A percentile compares a stretch with the other conserved stretches of the same genome.
These are phyloP conservation scores for Nitzschia sp. DNA, from an alignment of 108 stramenopile genomes.

Conservation along the genomic window DNA sequence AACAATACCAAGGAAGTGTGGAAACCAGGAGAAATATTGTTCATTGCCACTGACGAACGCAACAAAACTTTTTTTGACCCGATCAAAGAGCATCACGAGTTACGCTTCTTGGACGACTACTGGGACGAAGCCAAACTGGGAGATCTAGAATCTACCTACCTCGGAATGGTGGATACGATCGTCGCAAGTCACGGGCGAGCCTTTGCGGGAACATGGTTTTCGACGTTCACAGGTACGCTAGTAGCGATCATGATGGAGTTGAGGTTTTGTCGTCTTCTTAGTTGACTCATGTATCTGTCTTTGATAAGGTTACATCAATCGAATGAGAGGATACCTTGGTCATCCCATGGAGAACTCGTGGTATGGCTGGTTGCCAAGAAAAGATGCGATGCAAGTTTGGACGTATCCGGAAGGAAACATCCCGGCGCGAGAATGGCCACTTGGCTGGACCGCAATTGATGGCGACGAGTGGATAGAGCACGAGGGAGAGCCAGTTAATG, in stretches of 20 bases:
- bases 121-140: slow-evolving; percentile 47
- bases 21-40: slow-evolving; percentile 51
- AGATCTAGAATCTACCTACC: slow-evolving; percentile 56
- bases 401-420: slow-evolving; percentile 51
- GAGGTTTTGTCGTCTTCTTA: not conserved
- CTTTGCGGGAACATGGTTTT: slow-evolving; percentile 92
- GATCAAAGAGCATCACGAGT: slow-evolving; percentile 59
- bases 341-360: slow-evolving; percentile 62
- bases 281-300: not conserved
- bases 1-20: slow-evolving; percentile 67
- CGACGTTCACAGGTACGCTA: slow-evolving; percentile 66
- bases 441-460: slow-evolving; percentile 77
- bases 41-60: slow-evolving; percentile 81
- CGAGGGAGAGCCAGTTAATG: slow-evolving; percentile 41
- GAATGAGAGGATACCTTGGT: slow-evolving; percentile 82
- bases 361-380: slow-evolving; percentile 56
- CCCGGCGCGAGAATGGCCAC: slow-evolving; percentile 63
- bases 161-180: slow-evolving; percentile 88
- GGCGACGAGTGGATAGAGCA: slow-evolving; percentile 66
- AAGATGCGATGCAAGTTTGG: slow-evolving; percentile 58
- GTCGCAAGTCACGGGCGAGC: slow-evolving; percentile 71
- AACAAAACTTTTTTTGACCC: slow-evolving; percentile 84
- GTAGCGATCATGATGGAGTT: not conserved
- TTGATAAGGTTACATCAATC: slow-evolving; percentile 68
- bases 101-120: slow-evolving; percentile 78